phyloP scores from a whole-genome alignment of 345 rosid genomes.

The Pistacia integerrima region DNA sequence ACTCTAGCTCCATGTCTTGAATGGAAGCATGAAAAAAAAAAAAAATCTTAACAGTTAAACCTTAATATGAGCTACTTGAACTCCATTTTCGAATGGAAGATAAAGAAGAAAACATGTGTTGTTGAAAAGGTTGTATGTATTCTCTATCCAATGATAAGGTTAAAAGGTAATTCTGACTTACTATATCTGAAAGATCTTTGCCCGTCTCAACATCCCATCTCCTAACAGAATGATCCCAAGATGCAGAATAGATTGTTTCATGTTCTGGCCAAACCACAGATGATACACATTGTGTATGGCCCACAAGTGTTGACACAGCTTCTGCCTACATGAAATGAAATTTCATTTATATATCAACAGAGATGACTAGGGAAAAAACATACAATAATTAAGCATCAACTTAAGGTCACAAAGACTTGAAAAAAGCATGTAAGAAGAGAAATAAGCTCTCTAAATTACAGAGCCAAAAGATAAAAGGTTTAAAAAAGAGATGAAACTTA shows the following conservation, averaged over 20 bases:
- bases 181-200: conserved; percentile 70
- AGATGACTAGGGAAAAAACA: background rate
- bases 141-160: background rate
- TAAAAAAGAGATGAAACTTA: background rate
- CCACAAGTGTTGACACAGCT: conserved; percentile 74
- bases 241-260: conserved; percentile 74
- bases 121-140: background rate
- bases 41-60: conserved; percentile 8
- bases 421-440: conserved; percentile 1
- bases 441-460: background rate
- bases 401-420: background rate
- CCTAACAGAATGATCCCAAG: conserved; percentile 95
- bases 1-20: background rate
- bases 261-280: conserved; percentile 84
- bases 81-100: background rate
- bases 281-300: conserved; percentile 89
- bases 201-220: conserved; percentile 90
- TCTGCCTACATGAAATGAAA: conserved; percentile 57
- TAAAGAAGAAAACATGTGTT: background rate
- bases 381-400: background rate
- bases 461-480: background rate
- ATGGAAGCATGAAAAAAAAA: background rate
- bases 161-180: conserved; percentile 31
- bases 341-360: background rate
- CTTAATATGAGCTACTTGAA: background rate